Base-by-base conservation (phyloP, 441 rosid species). In the Corymbia calophylla region DNA sequence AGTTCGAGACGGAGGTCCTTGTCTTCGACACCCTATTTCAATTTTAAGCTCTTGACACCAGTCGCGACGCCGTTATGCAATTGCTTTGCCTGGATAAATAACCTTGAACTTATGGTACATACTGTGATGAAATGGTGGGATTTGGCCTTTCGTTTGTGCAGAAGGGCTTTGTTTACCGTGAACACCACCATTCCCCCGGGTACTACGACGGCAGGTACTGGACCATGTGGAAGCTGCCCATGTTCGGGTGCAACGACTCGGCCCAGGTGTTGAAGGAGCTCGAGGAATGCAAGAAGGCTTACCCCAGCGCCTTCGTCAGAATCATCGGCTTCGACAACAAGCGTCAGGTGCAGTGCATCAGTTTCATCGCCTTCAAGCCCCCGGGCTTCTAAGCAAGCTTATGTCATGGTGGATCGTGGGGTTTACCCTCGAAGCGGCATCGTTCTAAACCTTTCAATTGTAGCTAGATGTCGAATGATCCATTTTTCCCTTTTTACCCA, bases 311-410 rank as follows among this genome's bases (percentile, higher is more conserved):
- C 9, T 93, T 89, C 86, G 62, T 94, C 81, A 88, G 94, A 23
- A 91, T 91, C 89, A 91, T 94, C n/a, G 94, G 92, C 88, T 93
- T 94, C 70, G 93, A 93, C 91, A 94, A 91, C 92, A 86, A 0
- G 82, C 92, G 93, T 86, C 95, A 94, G 88, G 95, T 91, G 29
- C 93, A 93, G 89, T 94, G 94, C 91, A 94, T 94, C 92, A 91
- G 93, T 91, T 94, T 94, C 92, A 89, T 94, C 62, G 93, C 93
- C 82, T 88, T 25, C 91, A 93, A 93, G 89, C 94, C 94, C 47
- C 47, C 91, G 32, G 85, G 80, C 60, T 9, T 1, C 93, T 89
- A 53, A n/a, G 44, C 89, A 53, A 48, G 27, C 44, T 53, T 86
- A 54, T 86, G 87, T 54, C 62, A 31, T 39, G 3, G 48, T 86